These are phyloP conservation scores for Pseudogymnoascus sp. DNA, from an alignment of 2,329 filamentous ascomycete genomes.

Conservation along the genomic window DNA sequence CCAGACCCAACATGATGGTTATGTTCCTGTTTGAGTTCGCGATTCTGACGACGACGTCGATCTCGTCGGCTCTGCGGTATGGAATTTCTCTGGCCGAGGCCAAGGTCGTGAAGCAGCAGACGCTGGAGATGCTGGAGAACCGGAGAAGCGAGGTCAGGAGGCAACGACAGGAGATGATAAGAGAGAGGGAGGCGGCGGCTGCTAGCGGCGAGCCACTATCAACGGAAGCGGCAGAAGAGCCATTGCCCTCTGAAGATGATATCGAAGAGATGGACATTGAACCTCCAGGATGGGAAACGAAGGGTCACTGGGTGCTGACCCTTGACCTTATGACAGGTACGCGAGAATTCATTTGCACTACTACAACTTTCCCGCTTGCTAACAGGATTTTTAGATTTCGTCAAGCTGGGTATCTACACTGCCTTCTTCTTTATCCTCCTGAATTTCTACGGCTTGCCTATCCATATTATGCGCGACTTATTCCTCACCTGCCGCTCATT, in stretches of 20 bases:
- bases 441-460: constrained; percentile 87
- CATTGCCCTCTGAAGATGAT: constrained; percentile 58
- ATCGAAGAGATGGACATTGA: constrained; percentile 92
- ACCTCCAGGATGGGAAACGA: constrained; percentile 91
- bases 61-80: constrained; percentile 74
- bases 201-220: constrained; percentile 34
- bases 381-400: constrained; percentile 54
- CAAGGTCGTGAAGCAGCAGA: constrained; percentile 66
- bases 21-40: constrained; percentile 99
- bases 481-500: constrained; percentile 93
- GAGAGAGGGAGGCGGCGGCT: constrained; percentile 29
- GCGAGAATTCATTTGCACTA: constrained; percentile 20
- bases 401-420: constrained; percentile 83
- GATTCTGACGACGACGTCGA: constrained; percentile 70
- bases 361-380: not conserved
- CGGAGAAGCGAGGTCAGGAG: constrained; percentile 60
- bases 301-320: constrained; percentile 85
- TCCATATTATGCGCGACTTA: constrained; percentile 92
- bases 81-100: constrained; percentile 69
- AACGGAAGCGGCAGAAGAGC: constrained; percentile 29
- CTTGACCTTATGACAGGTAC: constrained; percentile 75
- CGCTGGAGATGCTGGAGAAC: constrained; percentile 57
- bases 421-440: constrained; percentile 91
- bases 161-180: constrained; percentile 43
- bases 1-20: constrained; percentile 97